Evolutionary conservation across 2,329 filamentous ascomycete genomes (phyloP).

Genomic region (Fusarium penzigii): DNA sequence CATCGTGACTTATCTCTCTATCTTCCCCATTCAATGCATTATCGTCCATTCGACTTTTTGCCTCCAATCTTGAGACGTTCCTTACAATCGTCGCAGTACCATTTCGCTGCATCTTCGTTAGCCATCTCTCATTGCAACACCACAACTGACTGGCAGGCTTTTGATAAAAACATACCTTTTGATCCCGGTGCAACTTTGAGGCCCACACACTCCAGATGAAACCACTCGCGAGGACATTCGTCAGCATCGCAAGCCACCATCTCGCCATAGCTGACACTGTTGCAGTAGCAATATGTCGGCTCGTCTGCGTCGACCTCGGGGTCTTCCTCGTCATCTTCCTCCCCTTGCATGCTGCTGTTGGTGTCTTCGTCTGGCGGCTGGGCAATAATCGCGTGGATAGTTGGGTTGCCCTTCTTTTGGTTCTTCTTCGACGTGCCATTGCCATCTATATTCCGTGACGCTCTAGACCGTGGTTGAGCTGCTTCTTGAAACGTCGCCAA

Average conservation of each 20-base stretch:
- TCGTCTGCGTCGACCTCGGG: constrained; percentile 67
- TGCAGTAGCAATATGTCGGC: constrained; percentile 77
- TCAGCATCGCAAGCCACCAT: constrained; percentile 82
- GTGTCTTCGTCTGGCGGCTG: constrained; percentile 43
- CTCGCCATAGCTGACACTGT: constrained; percentile 77
- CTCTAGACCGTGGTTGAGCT: constrained; percentile 54
- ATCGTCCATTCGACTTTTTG: constrained; percentile 53
- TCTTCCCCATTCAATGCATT: constrained; percentile 17
- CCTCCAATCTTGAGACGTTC: constrained; percentile 59
- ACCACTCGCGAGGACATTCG: constrained; percentile 76
- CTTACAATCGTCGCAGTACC: constrained; percentile 81
- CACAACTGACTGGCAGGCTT: background rate
- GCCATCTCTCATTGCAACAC: constrained; percentile 10
- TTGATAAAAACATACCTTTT: constrained; percentile 59
- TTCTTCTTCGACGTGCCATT: constrained; percentile 54
- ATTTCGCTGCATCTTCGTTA: constrained; percentile 62
- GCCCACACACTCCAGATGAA: constrained; percentile 80
- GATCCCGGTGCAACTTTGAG: constrained; percentile 76
- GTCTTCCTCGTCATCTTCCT: constrained; percentile 47
- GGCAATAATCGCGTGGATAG: constrained; percentile 39
- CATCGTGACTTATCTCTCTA: constrained; percentile 16
- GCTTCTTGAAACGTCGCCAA: constrained; percentile 61
- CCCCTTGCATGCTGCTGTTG: constrained; percentile 42
- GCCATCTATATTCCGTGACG: constrained; percentile 49
- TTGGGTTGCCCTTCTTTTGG: constrained; percentile 58